These are phyloP conservation scores for Dipteronia sinensis DNA, from an alignment of 345 rosid genomes.

Conservation along the genomic window DNA sequence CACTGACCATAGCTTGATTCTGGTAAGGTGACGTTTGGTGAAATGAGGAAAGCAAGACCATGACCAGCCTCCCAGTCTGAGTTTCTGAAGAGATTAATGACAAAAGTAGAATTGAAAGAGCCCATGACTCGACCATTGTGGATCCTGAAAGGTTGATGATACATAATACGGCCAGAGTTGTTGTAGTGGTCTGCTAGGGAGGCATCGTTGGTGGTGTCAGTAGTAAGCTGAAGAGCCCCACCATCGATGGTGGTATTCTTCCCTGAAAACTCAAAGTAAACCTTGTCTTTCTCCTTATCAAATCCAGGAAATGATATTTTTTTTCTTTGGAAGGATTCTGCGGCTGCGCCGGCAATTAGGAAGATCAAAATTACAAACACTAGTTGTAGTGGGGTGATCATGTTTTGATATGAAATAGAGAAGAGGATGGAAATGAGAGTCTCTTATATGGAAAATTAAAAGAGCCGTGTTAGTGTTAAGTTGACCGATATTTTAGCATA, in stretches of 20 bases:
- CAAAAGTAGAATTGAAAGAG: slow-evolving; percentile 39
- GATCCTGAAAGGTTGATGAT: slow-evolving; percentile 32
- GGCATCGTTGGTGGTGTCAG: slow-evolving; percentile 17
- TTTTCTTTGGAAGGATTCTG: slow-evolving; percentile 2
- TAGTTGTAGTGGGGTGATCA: neutral
- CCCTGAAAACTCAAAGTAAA: slow-evolving; percentile 8
- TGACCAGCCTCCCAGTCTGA: slow-evolving; percentile 26
- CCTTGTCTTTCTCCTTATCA: neutral
- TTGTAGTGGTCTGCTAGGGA: neutral
- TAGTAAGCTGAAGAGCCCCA: slow-evolving; percentile 41
- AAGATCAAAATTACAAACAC: neutral
- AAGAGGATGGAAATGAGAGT: neutral
- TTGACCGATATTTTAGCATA: no score
- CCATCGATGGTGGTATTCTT: neutral
- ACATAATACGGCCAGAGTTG: slow-evolving; percentile 40
- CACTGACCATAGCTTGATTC: slow-evolving; percentile 32
- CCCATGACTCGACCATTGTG: slow-evolving; percentile 17
- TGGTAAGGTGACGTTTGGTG: slow-evolving; percentile 34
- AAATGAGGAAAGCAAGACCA: slow-evolving; percentile 42
- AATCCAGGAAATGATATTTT: neutral
- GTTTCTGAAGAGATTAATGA: slow-evolving; percentile 27
- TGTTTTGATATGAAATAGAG: neutral
- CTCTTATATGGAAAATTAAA: neutral
- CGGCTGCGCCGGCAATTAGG: neutral
- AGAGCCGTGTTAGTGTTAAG: neutral